Conservation (phyloP, 345 rosid genomes). For the Cardamine chenopodiifolia region DNA sequence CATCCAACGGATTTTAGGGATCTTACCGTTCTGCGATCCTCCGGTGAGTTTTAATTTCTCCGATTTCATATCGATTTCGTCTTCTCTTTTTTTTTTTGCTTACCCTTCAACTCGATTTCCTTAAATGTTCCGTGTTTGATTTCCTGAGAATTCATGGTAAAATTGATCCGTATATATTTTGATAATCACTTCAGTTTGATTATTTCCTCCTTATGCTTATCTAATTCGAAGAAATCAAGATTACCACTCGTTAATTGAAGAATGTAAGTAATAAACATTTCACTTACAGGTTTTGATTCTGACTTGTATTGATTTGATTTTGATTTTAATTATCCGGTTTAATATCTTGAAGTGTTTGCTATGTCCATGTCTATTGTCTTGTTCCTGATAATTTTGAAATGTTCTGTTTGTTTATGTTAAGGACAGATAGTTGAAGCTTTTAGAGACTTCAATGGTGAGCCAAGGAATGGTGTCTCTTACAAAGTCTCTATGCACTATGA, state of each 20-base stretch:
- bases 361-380: constrained; percentile 2
- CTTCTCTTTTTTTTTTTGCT: no score
- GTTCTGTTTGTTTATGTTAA: constrained; percentile 15
- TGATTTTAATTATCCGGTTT: neutral
- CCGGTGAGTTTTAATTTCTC: constrained; percentile 24
- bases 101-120: neutral
- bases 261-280: neutral
- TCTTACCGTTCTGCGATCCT: constrained; percentile 25
- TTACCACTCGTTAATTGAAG: constrained; percentile 2
- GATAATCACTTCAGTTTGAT: constrained; percentile 12
- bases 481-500: constrained; percentile 44
- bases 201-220: neutral
- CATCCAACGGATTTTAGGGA: constrained; percentile 2
- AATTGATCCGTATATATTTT: constrained; percentile 8
- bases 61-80: neutral
- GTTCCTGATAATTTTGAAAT: constrained; percentile 7
- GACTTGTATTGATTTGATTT: neutral
- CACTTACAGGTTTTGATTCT: neutral
- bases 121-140: neutral
- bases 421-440: constrained; percentile 19
- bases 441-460: constrained; percentile 39
- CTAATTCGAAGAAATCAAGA: neutral
- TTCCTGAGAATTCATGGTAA: constrained; percentile 3
- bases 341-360: neutral
- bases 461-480: constrained; percentile 56